A percentile compares a stretch with the other conserved stretches of the same genome.
Evolutionary conservation across 2,329 filamentous ascomycete genomes (phyloP).

Genomic region (Microascus cirrosus): DNA sequence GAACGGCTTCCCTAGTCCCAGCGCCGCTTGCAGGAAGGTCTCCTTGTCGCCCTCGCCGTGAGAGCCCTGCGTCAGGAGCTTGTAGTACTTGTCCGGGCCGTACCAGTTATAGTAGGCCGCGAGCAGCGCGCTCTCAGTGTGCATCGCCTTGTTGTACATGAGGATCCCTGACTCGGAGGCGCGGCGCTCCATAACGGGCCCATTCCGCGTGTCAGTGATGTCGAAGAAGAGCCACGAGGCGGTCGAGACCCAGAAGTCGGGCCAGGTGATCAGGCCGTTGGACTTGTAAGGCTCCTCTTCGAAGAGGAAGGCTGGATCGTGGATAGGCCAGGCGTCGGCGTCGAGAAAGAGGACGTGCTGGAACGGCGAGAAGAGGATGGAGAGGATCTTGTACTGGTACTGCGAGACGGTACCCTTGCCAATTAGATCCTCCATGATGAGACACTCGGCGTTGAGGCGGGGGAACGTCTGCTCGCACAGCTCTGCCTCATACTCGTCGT

Average conservation of each 20-base stretch:
- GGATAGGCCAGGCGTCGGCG: slow-evolving; percentile 39
- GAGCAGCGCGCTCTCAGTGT: slow-evolving; percentile 33
- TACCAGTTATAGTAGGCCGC: slow-evolving; percentile 44
- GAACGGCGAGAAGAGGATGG: slow-evolving; percentile 47
- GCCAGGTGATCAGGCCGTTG: slow-evolving; percentile 44
- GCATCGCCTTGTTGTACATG: slow-evolving; percentile 33
- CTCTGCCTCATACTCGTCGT: slow-evolving; percentile 15
- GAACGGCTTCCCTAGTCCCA: slow-evolving; percentile 24
- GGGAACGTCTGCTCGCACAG: slow-evolving; percentile 19
- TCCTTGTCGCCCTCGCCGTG: slow-evolving; percentile 35
- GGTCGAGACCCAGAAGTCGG: slow-evolving; percentile 38
- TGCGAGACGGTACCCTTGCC: slow-evolving; percentile 18
- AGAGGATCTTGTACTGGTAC: slow-evolving; percentile 45
- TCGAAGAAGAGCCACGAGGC: slow-evolving; percentile 30
- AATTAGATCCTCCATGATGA: slow-evolving; percentile 17
- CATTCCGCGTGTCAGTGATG: slow-evolving; percentile 22
- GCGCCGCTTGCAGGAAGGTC: slow-evolving; percentile 31
- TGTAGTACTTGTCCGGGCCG: slow-evolving; percentile 38
- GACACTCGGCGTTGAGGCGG: slow-evolving; percentile 18
- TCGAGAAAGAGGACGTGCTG: slow-evolving; percentile 49
- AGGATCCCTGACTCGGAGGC: slow-evolving; percentile 37
- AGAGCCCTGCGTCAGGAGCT: slow-evolving; percentile 29
- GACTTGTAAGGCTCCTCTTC: slow-evolving; percentile 37
- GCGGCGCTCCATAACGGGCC: slow-evolving; percentile 17
- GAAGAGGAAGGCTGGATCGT: slow-evolving; percentile 28